phyloP scores from a whole-genome alignment of 306 rosid species.

The Vicia villosa region DNA sequence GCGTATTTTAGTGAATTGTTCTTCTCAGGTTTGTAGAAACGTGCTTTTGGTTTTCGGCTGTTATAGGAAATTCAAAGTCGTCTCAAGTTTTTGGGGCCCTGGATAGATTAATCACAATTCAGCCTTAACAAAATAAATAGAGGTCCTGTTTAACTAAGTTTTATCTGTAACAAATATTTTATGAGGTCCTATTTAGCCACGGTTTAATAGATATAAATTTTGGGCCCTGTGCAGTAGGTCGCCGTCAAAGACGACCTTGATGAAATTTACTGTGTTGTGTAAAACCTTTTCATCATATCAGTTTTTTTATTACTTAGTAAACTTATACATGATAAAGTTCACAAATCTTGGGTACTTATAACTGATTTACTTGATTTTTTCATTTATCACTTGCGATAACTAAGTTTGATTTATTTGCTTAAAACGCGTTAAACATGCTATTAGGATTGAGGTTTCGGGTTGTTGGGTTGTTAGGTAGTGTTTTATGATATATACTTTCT shows the following conservation, averaged over 20 bases:
- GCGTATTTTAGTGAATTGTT: constrained; percentile 74
- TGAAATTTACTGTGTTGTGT: constrained; percentile 13
- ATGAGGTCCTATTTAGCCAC: too few relatives aligned
- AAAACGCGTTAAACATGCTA: neutral
- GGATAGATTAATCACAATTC: too few relatives aligned
- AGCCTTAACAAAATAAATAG: too few relatives aligned
- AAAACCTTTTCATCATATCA: constrained; percentile 9
- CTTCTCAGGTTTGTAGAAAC: constrained; percentile 69
- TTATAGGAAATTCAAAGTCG: constrained; percentile 17
- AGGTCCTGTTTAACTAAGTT: too few relatives aligned
- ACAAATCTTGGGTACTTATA: neutral
- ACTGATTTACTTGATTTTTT: constrained; percentile 19
- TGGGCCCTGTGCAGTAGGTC: too few relatives aligned
- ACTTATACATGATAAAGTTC: too few relatives aligned
- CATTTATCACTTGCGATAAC: neutral
- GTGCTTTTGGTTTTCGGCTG: constrained; percentile 22
- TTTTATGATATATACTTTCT: constrained; percentile 24
- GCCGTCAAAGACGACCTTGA: too few relatives aligned
- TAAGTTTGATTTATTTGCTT: constrained; percentile 2
- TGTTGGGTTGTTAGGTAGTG: constrained; percentile 25
- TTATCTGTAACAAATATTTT: too few relatives aligned
- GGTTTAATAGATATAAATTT: too few relatives aligned
- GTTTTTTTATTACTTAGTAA: too few relatives aligned
- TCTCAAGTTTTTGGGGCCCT: too few relatives aligned
- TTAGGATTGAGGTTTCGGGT: constrained; percentile 3